Conservation (phyloP, 192 early-diverging fungal species). For the Entophlyctis luteolus region DNA sequence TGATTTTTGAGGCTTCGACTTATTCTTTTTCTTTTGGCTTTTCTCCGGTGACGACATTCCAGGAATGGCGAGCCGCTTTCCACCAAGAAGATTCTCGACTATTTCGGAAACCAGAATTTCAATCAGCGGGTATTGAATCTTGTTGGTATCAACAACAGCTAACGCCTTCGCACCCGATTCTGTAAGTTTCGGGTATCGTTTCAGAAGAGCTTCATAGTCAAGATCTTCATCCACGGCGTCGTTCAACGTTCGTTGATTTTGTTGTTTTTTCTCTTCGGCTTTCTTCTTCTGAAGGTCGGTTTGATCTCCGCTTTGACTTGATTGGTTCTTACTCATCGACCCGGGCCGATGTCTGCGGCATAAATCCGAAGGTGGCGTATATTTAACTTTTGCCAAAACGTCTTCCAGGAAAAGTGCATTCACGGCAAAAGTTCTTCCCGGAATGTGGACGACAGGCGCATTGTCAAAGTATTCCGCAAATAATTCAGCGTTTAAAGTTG, state of each 20-base stretch:
- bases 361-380: constrained; percentile 37
- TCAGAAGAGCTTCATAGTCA: constrained; percentile 7
- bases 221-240: constrained; percentile 29
- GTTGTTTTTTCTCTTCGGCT: not conserved
- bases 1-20: not conserved
- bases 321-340: not conserved
- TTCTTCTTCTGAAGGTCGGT: not conserved
- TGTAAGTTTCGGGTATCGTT: constrained; percentile 29
- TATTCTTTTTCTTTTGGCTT: not conserved
- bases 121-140: constrained; percentile 50
- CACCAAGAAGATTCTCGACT: constrained; percentile 24
- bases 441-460: constrained; percentile 49
- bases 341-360: not conserved
- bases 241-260: not conserved
- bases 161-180: constrained; percentile 24
- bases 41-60: not conserved
- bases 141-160: constrained; percentile 31
- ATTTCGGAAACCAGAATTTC: constrained; percentile 39
- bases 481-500: constrained; percentile 74
- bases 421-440: constrained; percentile 55
- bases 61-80: not conserved
- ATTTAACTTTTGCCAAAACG: constrained; percentile 48
- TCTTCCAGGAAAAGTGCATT: constrained; percentile 56
- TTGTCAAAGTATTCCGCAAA: constrained; percentile 74
- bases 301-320: not conserved